Percentiles rank a stretch among this genome's conserved stretches.
Evolutionary conservation across 2,329 filamentous ascomycete species (phyloP).

Genomic region (Ophiostoma himal-ulmi): DNA sequence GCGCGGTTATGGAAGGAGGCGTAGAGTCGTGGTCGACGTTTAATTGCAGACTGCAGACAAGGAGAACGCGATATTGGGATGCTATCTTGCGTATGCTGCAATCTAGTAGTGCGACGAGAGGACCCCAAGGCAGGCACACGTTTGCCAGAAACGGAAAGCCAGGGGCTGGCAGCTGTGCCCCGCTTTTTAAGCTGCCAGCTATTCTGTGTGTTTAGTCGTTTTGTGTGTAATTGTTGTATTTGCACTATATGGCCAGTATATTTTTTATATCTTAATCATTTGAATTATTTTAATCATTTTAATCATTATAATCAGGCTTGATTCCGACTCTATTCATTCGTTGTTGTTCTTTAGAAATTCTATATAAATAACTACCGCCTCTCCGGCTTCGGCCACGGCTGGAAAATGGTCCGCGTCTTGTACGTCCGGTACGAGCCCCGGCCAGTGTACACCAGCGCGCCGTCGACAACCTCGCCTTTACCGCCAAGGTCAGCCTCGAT

Average conservation of each 20-base stretch:
- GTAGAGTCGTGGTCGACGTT: not conserved
- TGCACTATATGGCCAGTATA: not conserved
- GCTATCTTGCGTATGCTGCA: constrained; percentile 13
- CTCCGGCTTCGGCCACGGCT: not conserved
- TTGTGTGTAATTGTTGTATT: not conserved
- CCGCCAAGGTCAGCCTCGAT: constrained; percentile 22
- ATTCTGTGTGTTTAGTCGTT: not conserved
- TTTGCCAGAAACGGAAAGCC: constrained; percentile 16
- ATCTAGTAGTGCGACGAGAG: not conserved
- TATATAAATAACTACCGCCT: not conserved
- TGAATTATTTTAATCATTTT: not conserved
- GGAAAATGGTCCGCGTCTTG: not conserved
- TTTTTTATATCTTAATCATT: not conserved
- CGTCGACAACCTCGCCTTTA: not conserved
- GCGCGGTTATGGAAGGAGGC: not conserved
- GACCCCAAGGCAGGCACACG: constrained; percentile 9
- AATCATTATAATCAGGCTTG: not conserved
- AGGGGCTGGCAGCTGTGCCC: constrained; percentile 18
- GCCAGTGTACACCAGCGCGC: not conserved
- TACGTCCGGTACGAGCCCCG: not conserved
- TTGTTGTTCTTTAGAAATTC: too few relatives aligned
- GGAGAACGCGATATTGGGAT: not conserved
- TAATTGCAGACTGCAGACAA: constrained; percentile 3
- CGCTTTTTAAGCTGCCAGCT: constrained; percentile 15
- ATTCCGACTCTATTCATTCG: too few relatives aligned